A percentile compares a stretch with the other conserved stretches of the same genome.
Evolutionary conservation across 805 yeast genomes (phyloP).

Genomic region (Ogataea minuta): DNA sequence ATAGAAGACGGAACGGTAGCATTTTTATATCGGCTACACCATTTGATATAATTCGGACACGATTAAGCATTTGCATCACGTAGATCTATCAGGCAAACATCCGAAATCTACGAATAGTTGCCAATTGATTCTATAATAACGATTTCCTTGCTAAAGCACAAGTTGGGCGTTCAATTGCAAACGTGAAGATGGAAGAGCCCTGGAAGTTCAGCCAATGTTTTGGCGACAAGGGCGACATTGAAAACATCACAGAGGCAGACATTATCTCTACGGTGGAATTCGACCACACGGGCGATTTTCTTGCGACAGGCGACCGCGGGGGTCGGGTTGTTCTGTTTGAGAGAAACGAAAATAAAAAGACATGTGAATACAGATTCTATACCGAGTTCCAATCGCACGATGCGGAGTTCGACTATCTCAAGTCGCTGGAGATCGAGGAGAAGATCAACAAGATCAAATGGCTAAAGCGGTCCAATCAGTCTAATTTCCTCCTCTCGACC

Average conservation of each 20-base stretch:
- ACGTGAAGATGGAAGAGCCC: constrained; percentile 31
- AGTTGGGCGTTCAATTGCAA: constrained; percentile 3
- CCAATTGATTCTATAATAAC: constrained; percentile 7
- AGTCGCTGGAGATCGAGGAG: constrained; percentile 95
- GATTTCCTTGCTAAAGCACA: constrained; percentile 5
- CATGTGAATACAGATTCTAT: constrained; percentile 90
- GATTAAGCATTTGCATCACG: neutral
- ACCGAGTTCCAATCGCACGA: constrained; percentile 98
- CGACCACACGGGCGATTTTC: constrained; percentile 88
- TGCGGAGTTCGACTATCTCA: constrained; percentile 96
- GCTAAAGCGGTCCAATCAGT: constrained; percentile 83
- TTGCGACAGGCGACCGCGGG: constrained; percentile 98
- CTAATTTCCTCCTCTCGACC: constrained; percentile 87
- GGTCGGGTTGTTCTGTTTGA: constrained; percentile 97
- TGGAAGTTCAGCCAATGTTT: constrained; percentile 97
- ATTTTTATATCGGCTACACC: constrained; percentile 4
- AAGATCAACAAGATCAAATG: constrained; percentile 97
- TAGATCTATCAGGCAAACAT: neutral
- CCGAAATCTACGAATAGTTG: neutral
- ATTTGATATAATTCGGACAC: neutral
- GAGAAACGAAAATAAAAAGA: constrained; percentile 70
- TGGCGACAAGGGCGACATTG: constrained; percentile 98
- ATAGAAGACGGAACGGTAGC: constrained; percentile 1
- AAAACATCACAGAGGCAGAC: constrained; percentile 93
- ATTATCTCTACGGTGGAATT: constrained; percentile 96